Conservation (phyloP, 345 rosid species). For the Microthlaspi erraticum region DNA sequence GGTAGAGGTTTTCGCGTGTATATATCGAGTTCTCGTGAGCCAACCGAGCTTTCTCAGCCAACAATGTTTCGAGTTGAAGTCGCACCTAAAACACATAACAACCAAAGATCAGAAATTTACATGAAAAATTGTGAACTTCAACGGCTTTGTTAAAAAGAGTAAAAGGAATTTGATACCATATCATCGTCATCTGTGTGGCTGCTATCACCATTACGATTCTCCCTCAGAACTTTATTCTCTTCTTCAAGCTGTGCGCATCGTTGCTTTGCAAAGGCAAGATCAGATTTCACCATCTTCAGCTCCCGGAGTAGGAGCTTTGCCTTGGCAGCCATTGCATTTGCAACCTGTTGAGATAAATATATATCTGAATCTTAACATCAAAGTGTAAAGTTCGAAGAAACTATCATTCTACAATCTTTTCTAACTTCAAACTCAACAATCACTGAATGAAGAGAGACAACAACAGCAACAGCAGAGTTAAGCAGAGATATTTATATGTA, state of each 20-base stretch:
- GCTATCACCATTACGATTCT: constrained; percentile 62
- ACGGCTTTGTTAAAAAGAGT: neutral
- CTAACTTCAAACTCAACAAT: constrained; percentile 7
- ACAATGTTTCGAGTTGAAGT: constrained; percentile 87
- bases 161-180: constrained; percentile 57
- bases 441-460: constrained; percentile 12
- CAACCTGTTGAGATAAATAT: constrained; percentile 66
- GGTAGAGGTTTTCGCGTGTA: constrained; percentile 85
- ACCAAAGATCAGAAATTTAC: constrained; percentile 13
- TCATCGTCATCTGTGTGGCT: constrained; percentile 76
- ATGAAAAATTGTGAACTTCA: neutral
- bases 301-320: constrained; percentile 97
- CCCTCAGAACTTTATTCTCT: constrained; percentile 75
- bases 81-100: constrained; percentile 49
- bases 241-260: constrained; percentile 94
- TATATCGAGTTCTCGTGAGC: constrained; percentile 92
- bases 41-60: constrained; percentile 93
- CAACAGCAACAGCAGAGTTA: constrained; percentile 1
- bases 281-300: constrained; percentile 92
- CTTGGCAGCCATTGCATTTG: constrained; percentile 99
- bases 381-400: neutral
- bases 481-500: constrained; percentile 1
- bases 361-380: neutral
- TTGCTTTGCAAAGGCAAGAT: constrained; percentile 86
- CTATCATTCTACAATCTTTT: neutral